Evolutionary conservation across 2,329 filamentous ascomycete genomes (phyloP).

Genomic region (Leptoxyphium fumago): DNA sequence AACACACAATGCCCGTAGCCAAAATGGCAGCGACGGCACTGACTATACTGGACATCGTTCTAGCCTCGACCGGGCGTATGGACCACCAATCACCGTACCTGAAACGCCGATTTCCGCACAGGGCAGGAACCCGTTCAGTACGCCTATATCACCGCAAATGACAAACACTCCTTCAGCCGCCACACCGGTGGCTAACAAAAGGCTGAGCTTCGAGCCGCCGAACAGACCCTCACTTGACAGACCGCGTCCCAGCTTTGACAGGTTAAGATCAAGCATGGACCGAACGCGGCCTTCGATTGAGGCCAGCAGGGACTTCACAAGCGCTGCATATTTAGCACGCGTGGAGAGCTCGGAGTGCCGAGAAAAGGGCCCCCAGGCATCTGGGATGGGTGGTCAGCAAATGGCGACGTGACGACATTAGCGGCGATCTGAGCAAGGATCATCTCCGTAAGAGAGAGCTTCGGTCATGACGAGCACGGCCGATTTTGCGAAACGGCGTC

Average conservation of each 20-base stretch:
- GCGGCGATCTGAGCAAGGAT: not conserved
- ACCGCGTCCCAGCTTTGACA: constrained; percentile 72
- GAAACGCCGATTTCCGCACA: constrained; percentile 20
- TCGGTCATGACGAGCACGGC: not conserved
- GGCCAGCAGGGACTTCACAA: constrained; percentile 78
- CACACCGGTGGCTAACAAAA: constrained; percentile 4
- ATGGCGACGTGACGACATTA: not conserved
- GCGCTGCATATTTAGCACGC: constrained; percentile 67
- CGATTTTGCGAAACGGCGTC: no score
- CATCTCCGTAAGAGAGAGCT: not conserved
- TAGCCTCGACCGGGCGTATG: constrained; percentile 23
- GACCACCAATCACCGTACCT: constrained; percentile 15
- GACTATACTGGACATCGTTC: constrained; percentile 54
- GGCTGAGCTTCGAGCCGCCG: constrained; percentile 21
- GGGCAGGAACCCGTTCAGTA: constrained; percentile 31
- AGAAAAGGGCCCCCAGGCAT: no score
- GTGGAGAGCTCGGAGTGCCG: constrained; percentile 43
- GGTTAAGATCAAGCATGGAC: constrained; percentile 77
- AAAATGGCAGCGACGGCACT: constrained; percentile 87
- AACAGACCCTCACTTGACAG: constrained; percentile 49
- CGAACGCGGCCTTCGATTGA: constrained; percentile 72
- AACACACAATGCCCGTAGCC: constrained; percentile 67
- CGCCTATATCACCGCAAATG: constrained; percentile 11
- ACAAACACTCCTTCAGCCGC: constrained; percentile 5
- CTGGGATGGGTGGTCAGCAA: not conserved